Base-by-base conservation (phyloP, 805 yeast species). In the Tetrapisispora nanseiensis region DNA sequence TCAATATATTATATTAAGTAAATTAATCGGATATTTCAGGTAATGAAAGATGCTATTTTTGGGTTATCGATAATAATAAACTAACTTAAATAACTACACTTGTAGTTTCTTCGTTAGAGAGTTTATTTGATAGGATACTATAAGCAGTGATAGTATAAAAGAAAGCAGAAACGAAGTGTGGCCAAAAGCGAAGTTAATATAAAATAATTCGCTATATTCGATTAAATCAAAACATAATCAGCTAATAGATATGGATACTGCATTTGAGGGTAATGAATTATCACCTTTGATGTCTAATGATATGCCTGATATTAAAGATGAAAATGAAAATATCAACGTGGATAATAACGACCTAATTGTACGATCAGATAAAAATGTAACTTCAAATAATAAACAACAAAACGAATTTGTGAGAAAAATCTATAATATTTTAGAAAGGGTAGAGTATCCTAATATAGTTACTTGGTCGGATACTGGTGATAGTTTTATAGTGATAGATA, bases 391-490 rank as follows among this genome's bases (percentile, higher is more conserved):
- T 12, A 41, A 39, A 31, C 31, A 45, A 21, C 46, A 47, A 37
- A 78, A 79, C 46, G 94, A 83, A 59, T 83, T 83, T 52, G 92
- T 83, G 33, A 78, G 82, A 52, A 83, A 83, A 59, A 63, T 83
- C 27, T 86, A 76, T 60, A 81, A 80, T 46, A 90, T 90, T 89
- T 71, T 90, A 37, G 92, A 86, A 55, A 85, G 80, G 47, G 83
- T 83, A 46, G 70, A 74, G n/a, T 85, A 85, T 60, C 72, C 75
- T 37, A 74, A 74, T 44, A 76, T 86, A 20, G 95, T 92, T 9
- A 69, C 83, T 41, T 90, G 98, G 97, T 80, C 95, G 1, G 75
- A 72, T 23, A 59, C 57, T n/a, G 96, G 96, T 3, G 89, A 85
- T 55, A 76, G 86, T 33, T 92, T 92, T 62, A 84, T 90, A 33